Conservation (phyloP, 2,329 filamentous ascomycete species). For the Fusarium chaquense region DNA sequence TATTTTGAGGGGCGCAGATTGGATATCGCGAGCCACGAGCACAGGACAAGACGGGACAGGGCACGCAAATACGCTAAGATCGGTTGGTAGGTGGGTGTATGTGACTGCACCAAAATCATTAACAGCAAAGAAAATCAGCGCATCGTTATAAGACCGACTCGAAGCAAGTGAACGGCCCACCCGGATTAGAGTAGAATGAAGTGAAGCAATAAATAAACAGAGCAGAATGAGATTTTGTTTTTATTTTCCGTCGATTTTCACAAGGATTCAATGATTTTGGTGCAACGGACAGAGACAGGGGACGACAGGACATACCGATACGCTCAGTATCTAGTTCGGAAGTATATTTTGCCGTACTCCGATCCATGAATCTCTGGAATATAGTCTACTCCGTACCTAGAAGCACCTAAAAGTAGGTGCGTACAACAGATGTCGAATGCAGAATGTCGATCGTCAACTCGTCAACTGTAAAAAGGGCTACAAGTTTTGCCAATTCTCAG, state of each 20-base stretch:
- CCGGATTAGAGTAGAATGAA: not conserved
- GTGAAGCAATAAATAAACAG: conserved; percentile 2
- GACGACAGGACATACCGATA: not conserved
- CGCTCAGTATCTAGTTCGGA: conserved; percentile 38
- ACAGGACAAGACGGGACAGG: conserved; percentile 17
- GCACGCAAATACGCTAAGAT: conserved; percentile 30
- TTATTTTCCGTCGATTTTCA: conserved; percentile 20
- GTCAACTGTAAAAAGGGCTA: not conserved
- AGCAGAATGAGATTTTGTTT: not conserved
- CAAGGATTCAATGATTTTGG: conserved; percentile 38
- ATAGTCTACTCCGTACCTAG: not conserved
- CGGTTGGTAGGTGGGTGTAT: conserved; percentile 12
- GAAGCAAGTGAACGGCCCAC: conserved; percentile 4
- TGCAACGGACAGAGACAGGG: conserved; percentile 9
- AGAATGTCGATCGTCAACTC: conserved; percentile 23
- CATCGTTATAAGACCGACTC: conserved; percentile 5
- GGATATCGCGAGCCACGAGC: conserved; percentile 37
- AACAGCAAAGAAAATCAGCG: conserved; percentile 11
- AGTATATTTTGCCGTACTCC: conserved; percentile 45
- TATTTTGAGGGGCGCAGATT: conserved; percentile 40
- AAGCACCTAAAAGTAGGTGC: not conserved
- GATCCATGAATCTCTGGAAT: conserved; percentile 6
- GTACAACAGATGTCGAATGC: not conserved
- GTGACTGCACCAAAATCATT: conserved; percentile 23
- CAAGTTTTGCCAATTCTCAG: not conserved